Evolutionary conservation across 2,329 filamentous ascomycete species (phyloP).

Genomic region (Pezicula radicicola): DNA sequence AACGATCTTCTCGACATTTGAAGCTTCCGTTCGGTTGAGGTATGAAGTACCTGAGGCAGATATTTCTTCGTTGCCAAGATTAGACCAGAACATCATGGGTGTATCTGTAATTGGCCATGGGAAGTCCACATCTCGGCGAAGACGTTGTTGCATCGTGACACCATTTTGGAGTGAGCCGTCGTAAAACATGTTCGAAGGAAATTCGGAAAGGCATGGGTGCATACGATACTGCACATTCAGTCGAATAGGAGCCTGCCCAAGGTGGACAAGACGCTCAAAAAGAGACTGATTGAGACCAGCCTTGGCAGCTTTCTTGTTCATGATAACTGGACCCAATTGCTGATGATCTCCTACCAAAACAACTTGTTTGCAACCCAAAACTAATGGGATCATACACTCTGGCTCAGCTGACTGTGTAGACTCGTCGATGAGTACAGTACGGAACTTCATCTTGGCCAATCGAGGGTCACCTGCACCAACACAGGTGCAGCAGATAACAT

Average conservation of each 20-base stretch:
- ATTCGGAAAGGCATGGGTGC: constrained; percentile 96
- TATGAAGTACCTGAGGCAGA: constrained; percentile 97
- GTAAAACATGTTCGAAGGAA: constrained; percentile 99
- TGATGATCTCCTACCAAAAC: constrained; percentile 99
- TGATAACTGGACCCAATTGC: constrained; percentile 96
- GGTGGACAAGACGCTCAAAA: constrained; percentile 91
- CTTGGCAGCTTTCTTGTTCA: constrained; percentile 99
- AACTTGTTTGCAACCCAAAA: constrained; percentile 96
- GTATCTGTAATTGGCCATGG: constrained; percentile 93
- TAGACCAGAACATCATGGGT: constrained; percentile 99
- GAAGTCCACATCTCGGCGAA: constrained; percentile 93
- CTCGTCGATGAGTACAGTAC: constrained; percentile 96
- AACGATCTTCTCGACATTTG: constrained; percentile 97
- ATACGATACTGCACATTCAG: constrained; percentile 98
- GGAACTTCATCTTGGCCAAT: constrained; percentile 95
- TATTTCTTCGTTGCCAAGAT: constrained; percentile 95
- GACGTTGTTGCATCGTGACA: constrained; percentile 82
- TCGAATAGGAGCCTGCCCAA: constrained; percentile 87
- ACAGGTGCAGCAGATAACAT: constrained; percentile 98
- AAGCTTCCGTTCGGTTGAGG: constrained; percentile 93
- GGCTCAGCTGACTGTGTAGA: constrained; percentile 97
- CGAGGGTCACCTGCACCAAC: constrained; percentile 96
- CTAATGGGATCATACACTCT: constrained; percentile 97
- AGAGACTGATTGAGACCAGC: constrained; percentile 97
- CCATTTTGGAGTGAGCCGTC: constrained; percentile 96